Evolutionary conservation across 768 basidiomycete genomes (phyloP).

Genomic region (Candolleomyces eurysporus): DNA sequence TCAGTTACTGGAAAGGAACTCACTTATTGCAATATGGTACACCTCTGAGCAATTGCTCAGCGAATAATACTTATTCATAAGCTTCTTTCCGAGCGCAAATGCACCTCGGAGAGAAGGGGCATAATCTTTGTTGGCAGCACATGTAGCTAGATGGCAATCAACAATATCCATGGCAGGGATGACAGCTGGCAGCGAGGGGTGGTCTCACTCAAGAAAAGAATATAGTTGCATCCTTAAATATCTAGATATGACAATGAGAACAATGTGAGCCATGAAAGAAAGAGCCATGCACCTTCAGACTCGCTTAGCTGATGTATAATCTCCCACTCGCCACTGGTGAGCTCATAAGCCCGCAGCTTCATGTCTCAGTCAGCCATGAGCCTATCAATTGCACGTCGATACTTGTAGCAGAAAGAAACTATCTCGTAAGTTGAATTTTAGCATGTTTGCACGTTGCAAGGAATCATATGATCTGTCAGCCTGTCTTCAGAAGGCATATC

Average conservation of each 20-base stretch:
- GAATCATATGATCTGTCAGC: not conserved
- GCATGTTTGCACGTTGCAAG: not conserved
- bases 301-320: conserved; percentile 3
- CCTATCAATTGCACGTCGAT: not conserved
- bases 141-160: conserved; percentile 7
- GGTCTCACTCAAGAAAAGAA: conserved; percentile 4
- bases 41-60: conserved; percentile 25
- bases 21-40: conserved; percentile 37
- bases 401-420: not conserved
- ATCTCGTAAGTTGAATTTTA: not conserved
- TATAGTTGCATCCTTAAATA: conserved; percentile 4
- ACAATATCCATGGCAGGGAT: conserved; percentile 12
- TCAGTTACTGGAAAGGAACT: conserved; percentile 1
- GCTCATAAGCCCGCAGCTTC: not conserved
- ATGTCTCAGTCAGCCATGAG: not conserved
- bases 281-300: not conserved
- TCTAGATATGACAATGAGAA: not conserved
- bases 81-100: conserved; percentile 21
- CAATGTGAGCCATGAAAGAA: not conserved
- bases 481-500: not conserved
- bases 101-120: conserved; percentile 21
- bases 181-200: not conserved
- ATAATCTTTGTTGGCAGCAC: not conserved
- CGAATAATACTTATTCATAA: conserved; percentile 27
- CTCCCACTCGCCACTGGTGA: not conserved